Conservation (phyloP, 2,329 filamentous ascomycete species). For the Aureobasidium sp. region DNA sequence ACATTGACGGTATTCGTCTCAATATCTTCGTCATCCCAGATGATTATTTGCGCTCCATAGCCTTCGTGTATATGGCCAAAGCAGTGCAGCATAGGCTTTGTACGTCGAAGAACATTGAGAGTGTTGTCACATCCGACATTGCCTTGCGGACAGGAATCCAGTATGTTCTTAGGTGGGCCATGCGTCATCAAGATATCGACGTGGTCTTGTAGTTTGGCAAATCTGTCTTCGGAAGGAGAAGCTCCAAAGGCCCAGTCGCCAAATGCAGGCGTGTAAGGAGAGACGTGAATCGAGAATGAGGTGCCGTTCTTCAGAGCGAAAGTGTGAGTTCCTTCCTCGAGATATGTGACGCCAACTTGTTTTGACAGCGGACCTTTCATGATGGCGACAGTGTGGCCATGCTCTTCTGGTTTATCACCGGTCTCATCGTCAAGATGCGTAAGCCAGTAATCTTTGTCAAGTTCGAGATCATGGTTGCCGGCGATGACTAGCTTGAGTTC, state of each 20-base stretch:
- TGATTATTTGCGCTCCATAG: conserved; percentile 38
- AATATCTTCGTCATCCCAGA: conserved; percentile 27
- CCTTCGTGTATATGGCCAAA: conserved; percentile 58
- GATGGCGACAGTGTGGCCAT: conserved; percentile 3
- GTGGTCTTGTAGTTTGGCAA: not conserved
- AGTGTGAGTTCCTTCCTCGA: conserved; percentile 46
- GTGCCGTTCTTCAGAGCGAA: conserved; percentile 46
- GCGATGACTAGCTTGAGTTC: conserved; percentile 33
- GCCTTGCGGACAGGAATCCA: conserved; percentile 39
- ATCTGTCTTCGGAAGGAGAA: not conserved
- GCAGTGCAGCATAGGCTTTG: conserved; percentile 48
- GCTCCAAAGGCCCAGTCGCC: conserved; percentile 4
- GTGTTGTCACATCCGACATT: conserved; percentile 50
- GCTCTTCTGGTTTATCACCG: conserved; percentile 1
- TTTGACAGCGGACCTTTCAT: conserved; percentile 17
- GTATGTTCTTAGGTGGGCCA: conserved; percentile 47
- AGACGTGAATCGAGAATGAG: conserved; percentile 46
- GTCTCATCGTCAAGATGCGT: not conserved
- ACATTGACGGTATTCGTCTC: not conserved
- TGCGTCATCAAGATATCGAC: conserved; percentile 56
- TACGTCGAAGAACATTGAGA: conserved; percentile 43
- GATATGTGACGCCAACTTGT: conserved; percentile 14
- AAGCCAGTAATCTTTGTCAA: conserved; percentile 20
- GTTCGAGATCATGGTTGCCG: conserved; percentile 32
- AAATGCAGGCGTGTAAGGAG: conserved; percentile 46